phyloP scores from a whole-genome alignment of 352 stramenopile species.

The Phytophthora syringae region DNA sequence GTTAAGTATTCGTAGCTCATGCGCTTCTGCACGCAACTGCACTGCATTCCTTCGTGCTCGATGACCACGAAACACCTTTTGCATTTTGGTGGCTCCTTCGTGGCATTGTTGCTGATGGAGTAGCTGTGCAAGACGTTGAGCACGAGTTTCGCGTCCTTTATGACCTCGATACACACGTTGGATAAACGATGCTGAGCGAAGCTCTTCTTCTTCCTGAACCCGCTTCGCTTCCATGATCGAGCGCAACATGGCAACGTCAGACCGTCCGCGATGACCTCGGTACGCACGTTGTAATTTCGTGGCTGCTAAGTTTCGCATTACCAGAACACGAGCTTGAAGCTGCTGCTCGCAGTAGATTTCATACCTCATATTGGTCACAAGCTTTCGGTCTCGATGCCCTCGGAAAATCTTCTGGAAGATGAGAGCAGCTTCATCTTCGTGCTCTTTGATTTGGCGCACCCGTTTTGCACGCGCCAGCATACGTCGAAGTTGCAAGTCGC shows the following conservation, averaged over 20 bases:
- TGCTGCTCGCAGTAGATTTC: constrained; percentile 51
- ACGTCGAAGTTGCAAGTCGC: constrained; percentile 56
- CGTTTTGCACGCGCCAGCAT: constrained; percentile 56
- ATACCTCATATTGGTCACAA: constrained; percentile 52
- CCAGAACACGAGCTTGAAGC: constrained; percentile 54
- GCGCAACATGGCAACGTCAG: constrained; percentile 52
- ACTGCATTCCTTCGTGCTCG: constrained; percentile 48
- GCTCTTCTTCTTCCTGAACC: constrained; percentile 52
- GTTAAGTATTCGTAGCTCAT: constrained; percentile 47
- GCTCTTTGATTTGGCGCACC: constrained; percentile 56
- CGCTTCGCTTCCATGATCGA: constrained; percentile 54
- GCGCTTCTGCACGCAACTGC: constrained; percentile 47
- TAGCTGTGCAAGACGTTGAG: constrained; percentile 54
- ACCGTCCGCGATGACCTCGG: constrained; percentile 63
- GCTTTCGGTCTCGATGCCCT: constrained; percentile 59
- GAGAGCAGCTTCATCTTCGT: constrained; percentile 64
- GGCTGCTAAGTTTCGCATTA: constrained; percentile 66
- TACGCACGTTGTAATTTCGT: constrained; percentile 80
- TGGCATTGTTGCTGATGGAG: constrained; percentile 57
- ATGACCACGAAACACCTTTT: constrained; percentile 78
- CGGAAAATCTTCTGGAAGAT: constrained; percentile 84
- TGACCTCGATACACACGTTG: constrained; percentile 83
- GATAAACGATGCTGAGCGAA: constrained; percentile 55
- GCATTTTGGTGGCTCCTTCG: constrained; percentile 60
- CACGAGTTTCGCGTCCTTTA: constrained; percentile 53